Base-by-base conservation (phyloP, 2,329 filamentous ascomycete species). In the Sarocladium strictum region DNA sequence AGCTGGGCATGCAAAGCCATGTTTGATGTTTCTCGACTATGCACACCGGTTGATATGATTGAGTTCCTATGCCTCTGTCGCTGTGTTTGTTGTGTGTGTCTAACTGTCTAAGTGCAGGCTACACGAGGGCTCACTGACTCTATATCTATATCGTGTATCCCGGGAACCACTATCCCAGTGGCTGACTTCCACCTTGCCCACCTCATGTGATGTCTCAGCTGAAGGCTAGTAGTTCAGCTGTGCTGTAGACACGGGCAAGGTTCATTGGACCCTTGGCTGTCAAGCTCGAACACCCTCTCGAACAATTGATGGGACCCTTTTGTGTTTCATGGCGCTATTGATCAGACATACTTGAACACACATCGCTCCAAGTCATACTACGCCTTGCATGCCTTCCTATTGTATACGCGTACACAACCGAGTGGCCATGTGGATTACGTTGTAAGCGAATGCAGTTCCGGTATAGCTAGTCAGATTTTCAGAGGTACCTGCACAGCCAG, bases 1-100 rank as follows among this genome's bases (percentile, higher is more conserved):
- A 55, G 54, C 40, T 55, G 45, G 45, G 35, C 47, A 32, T 29
- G 45, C 54, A 47, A 52, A 52, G 43, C 38, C 54, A 52, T 55
- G 45, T 10, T 23, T 41, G 38, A 9, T 17, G 38, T 41, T 41
- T n/a, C 19, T 41, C 7, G 15, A 33, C 9, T 9, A 33, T 33
- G 32, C 32, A 33, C 32, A 15, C 15, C 32, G 32, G 32, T 33
- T 33, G 32, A 9, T 33, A 33, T 33, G 9, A 15, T 15, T 33
- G 9, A 15, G 9, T 33, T 33, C 9, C 32, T 33, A 15, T 33
- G 32, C 32, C 32, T 9, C 9, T 33, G 32, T 33, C 32, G 15
- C 15, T 33, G 32, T 15, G 15, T 33, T 33, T 33, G 32, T 33
- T 33, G 32, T 33, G 9, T 33, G 9, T 9, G 15, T 15, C 32